Conservation (phyloP, 2,329 filamentous ascomycete genomes). For the Apiospora rasikravindrae region DNA sequence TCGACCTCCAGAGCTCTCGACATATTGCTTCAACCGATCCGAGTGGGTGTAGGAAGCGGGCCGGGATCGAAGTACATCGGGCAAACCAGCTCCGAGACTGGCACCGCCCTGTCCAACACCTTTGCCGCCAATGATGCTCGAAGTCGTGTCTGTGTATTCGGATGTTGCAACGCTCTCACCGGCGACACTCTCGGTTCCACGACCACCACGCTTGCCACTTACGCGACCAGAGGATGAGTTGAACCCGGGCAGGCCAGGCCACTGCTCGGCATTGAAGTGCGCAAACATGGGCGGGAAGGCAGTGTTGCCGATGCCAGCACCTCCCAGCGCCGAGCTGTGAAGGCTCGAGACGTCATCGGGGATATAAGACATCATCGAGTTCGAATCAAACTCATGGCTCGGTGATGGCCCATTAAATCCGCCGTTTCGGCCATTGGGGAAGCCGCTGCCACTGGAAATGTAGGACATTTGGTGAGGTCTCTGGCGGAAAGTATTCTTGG, state of each 20-base stretch:
- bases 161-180: constrained; percentile 93
- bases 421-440: constrained; percentile 40
- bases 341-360: constrained; percentile 97
- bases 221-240: constrained; percentile 60
- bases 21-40: constrained; percentile 92
- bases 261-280: constrained; percentile 83
- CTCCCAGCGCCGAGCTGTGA: constrained; percentile 88
- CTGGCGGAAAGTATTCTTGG: constrained; percentile 90
- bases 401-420: constrained; percentile 49
- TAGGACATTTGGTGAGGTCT: constrained; percentile 79
- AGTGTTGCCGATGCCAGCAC: constrained; percentile 73
- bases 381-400: constrained; percentile 70
- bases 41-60: constrained; percentile 74
- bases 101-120: constrained; percentile 84
- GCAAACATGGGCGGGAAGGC: constrained; percentile 96
- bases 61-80: constrained; percentile 71
- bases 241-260: constrained; percentile 81
- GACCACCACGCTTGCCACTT: constrained; percentile 69
- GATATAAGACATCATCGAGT: constrained; percentile 93
- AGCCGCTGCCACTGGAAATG: constrained; percentile 50
- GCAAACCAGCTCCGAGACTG: constrained; percentile 81
- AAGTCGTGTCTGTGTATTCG: constrained; percentile 83
- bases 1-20: constrained; percentile 77
- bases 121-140: constrained; percentile 77
- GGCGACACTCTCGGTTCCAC: constrained; percentile 78